Conservation (phyloP, 1,284 basidiomycete species). For the Hemileia vastatrix region DNA sequence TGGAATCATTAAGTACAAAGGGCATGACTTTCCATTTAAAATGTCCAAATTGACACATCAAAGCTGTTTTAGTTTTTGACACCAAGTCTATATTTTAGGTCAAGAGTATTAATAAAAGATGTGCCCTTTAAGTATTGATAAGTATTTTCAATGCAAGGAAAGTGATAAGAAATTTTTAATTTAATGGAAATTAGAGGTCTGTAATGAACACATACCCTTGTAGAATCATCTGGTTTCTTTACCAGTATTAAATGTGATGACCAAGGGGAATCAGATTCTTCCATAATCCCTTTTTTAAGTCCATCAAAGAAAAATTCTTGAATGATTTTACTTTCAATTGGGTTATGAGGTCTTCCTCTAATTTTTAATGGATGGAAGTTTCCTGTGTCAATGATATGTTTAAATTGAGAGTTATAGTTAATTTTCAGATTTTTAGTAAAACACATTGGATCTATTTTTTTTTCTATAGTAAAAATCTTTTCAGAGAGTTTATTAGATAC, state of each 20-base stretch:
- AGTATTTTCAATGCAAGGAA: background rate
- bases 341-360: no score
- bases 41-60: background rate
- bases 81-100: background rate
- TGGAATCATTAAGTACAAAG: constrained; percentile 24
- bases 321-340: background rate
- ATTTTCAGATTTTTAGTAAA: background rate
- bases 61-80: constrained; percentile 1
- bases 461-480: background rate
- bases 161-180: background rate
- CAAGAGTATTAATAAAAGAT: background rate
- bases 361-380: background rate
- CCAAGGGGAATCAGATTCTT: background rate
- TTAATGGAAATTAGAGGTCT: background rate
- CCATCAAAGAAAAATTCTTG: background rate
- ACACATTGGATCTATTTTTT: background rate
- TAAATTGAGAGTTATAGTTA: background rate
- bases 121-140: background rate
- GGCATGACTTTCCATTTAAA: constrained; percentile 8
- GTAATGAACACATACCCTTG: constrained; percentile 5
- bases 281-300: background rate
- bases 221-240: no score
- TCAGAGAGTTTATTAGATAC: no score
- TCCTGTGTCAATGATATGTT: constrained; percentile 1
- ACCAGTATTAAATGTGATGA: background rate